A percentile compares a stretch with the other conserved stretches of the same genome.
These are phyloP conservation scores for Saccharomycopsis babjevae DNA, from an alignment of 805 yeast genomes.

Conservation along the genomic window DNA sequence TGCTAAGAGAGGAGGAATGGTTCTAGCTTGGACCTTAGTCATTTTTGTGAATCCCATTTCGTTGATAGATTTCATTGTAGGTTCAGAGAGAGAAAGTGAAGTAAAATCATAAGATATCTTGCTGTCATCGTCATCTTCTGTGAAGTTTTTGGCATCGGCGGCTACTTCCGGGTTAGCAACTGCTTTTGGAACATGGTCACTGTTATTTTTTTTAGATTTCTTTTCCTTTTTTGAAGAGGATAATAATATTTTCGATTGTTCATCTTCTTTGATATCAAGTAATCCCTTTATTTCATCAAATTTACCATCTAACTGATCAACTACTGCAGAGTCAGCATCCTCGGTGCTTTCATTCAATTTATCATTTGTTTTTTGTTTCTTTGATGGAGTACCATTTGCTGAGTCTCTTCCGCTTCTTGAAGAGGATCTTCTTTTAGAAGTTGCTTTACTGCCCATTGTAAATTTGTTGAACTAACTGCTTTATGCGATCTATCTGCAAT, in stretches of 20 bases:
- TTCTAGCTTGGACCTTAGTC: conserved; percentile 93
- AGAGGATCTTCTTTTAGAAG: conserved; percentile 9
- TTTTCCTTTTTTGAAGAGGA: conserved; percentile 18
- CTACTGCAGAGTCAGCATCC: background rate
- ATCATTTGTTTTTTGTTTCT: background rate
- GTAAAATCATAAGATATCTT: conserved; percentile 25
- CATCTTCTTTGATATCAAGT: background rate
- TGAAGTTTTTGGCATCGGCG: conserved; percentile 29
- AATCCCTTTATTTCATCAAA: background rate
- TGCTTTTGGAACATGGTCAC: conserved; percentile 32
- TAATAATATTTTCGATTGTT: background rate
- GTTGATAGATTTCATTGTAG: conserved; percentile 69
- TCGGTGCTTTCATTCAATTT: background rate
- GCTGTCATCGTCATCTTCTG: conserved; percentile 14
- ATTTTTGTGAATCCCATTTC: conserved; percentile 85
- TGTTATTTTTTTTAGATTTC: conserved; percentile 21
- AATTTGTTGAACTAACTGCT: background rate
- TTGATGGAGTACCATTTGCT: background rate
- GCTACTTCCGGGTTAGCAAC: conserved; percentile 52
- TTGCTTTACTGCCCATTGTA: background rate
- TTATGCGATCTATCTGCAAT: background rate
- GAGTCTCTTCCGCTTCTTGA: background rate
- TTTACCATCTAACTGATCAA: background rate
- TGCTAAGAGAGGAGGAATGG: conserved; percentile 92
- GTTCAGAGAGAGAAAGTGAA: conserved; percentile 62